phyloP scores from a whole-genome alignment of 2,329 filamentous ascomycete species.

The Aspergillus sp. region DNA sequence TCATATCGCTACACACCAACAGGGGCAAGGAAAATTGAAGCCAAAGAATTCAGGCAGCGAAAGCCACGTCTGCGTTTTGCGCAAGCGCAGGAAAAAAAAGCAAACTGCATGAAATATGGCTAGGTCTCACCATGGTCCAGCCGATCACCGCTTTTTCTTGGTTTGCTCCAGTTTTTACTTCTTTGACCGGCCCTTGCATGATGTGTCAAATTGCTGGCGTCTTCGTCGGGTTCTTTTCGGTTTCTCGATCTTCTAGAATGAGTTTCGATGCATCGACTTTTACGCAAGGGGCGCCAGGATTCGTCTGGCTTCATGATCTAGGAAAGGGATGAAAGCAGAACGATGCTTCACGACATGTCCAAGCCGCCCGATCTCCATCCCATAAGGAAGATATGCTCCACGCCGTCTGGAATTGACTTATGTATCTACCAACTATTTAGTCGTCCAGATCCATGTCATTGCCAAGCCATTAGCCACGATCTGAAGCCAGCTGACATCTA shows the following conservation, averaged over 20 bases:
- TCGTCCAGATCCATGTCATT: no score
- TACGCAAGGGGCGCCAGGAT: not conserved
- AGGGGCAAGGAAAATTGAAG: not conserved
- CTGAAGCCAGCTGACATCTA: no score
- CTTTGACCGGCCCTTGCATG: not conserved
- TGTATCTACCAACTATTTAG: no score
- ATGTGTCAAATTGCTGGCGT: not conserved
- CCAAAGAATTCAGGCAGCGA: not conserved
- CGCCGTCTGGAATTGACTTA: no score
- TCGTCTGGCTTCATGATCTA: no score
- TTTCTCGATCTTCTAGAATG: constrained; percentile 3
- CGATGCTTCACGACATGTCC: no score
- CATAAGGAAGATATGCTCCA: no score
- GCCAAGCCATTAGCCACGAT: no score
- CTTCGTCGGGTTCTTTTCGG: not conserved
- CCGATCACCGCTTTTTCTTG: not conserved
- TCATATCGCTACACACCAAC: not conserved
- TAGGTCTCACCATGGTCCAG: no score
- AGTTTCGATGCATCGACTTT: not conserved
- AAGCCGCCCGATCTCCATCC: no score
- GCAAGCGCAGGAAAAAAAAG: not conserved
- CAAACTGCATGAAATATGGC: not conserved
- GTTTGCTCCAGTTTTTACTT: not conserved
- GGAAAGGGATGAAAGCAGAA: no score
- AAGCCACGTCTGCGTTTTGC: not conserved